These are phyloP conservation scores for Candida jianshihensis DNA, from an alignment of 805 yeast species.

Conservation along the genomic window DNA sequence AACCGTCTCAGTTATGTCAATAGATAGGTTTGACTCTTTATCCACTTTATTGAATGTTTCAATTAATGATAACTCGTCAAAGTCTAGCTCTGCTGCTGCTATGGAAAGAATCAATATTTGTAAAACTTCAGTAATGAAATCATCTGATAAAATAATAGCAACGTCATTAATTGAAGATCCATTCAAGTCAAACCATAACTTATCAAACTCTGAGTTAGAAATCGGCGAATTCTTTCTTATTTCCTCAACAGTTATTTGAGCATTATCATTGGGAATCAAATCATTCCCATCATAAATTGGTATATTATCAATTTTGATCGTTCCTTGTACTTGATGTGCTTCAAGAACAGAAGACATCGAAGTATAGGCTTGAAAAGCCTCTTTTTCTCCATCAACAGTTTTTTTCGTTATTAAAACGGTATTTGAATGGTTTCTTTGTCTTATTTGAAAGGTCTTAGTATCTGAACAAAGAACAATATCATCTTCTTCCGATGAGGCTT, in stretches of 20 bases:
- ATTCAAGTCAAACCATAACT: constrained; percentile 43
- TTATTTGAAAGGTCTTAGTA: constrained; percentile 51
- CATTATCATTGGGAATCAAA: constrained; percentile 4
- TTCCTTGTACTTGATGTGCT: constrained; percentile 25
- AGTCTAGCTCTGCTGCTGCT: constrained; percentile 28
- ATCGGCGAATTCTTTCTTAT: constrained; percentile 41
- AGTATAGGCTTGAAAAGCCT: constrained; percentile 26
- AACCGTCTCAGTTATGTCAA: constrained; percentile 42
- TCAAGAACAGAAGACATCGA: constrained; percentile 32
- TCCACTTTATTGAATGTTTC: constrained; percentile 25
- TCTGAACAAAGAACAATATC: constrained; percentile 58
- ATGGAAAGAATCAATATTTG: constrained; percentile 32
- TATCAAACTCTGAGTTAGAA: constrained; percentile 46
- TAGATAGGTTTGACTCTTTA: constrained; percentile 29
- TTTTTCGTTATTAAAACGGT: constrained; percentile 51
- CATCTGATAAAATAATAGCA: constrained; percentile 30
- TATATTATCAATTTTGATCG: constrained; percentile 23
- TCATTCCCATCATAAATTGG: constrained; percentile 33
- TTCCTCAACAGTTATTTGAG: constrained; percentile 17
- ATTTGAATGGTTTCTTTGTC: constrained; percentile 85
- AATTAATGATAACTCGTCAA: constrained; percentile 23
- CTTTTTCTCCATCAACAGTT: constrained; percentile 19
- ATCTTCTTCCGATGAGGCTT: constrained; percentile 23
- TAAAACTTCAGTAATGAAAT: constrained; percentile 27
- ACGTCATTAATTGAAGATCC: constrained; percentile 49